Evolutionary conservation across 2,329 filamentous ascomycete species (phyloP).

Genomic region (Alternaria triticina): DNA sequence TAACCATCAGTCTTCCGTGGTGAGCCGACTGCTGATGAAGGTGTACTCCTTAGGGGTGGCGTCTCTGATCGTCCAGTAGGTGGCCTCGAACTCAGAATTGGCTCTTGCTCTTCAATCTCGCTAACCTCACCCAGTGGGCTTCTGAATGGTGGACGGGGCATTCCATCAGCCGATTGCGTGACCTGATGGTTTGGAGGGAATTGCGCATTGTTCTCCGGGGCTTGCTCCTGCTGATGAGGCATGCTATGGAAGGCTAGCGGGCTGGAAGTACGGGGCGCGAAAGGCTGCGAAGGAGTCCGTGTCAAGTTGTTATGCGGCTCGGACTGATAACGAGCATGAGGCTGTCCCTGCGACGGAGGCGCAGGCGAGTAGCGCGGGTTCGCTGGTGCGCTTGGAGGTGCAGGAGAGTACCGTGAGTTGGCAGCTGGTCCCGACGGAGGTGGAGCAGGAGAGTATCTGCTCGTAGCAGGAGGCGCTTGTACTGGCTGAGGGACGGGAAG

Average conservation of each 20-base stretch:
- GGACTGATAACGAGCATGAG: slow-evolving; percentile 48
- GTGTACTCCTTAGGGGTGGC: slow-evolving; percentile 40
- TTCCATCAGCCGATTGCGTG: slow-evolving; percentile 36
- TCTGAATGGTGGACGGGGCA: slow-evolving; percentile 33
- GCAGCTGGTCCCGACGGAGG: slow-evolving; percentile 40
- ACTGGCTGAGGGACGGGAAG: slow-evolving; percentile 40
- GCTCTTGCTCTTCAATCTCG: slow-evolving; percentile 40
- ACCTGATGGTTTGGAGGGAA: slow-evolving; percentile 29
- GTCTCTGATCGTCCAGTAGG: slow-evolving; percentile 39
- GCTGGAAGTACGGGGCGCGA: slow-evolving; percentile 70
- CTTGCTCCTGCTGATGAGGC: slow-evolving; percentile 39
- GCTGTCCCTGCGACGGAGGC: slow-evolving; percentile 42
- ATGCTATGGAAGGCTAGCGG: slow-evolving; percentile 62
- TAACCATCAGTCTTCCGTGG: slow-evolving; percentile 48
- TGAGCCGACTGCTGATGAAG: slow-evolving; percentile 47
- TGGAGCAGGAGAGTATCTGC: slow-evolving; percentile 40
- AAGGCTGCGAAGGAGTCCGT: slow-evolving; percentile 56
- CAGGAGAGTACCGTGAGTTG: slow-evolving; percentile 46
- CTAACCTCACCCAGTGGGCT: slow-evolving; percentile 43
- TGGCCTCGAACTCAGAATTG: slow-evolving; percentile 20
- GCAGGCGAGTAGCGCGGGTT: slow-evolving; percentile 51
- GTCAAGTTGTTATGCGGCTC: slow-evolving; percentile 41
- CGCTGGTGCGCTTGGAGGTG: slow-evolving; percentile 40
- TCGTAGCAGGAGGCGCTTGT: slow-evolving; percentile 27
- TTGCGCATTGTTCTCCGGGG: slow-evolving; percentile 10